Evolutionary conservation across 306 rosid species (phyloP), one percentile per base, ranked within the genome.

Genomic region (Ceratonia siliqua): DNA sequence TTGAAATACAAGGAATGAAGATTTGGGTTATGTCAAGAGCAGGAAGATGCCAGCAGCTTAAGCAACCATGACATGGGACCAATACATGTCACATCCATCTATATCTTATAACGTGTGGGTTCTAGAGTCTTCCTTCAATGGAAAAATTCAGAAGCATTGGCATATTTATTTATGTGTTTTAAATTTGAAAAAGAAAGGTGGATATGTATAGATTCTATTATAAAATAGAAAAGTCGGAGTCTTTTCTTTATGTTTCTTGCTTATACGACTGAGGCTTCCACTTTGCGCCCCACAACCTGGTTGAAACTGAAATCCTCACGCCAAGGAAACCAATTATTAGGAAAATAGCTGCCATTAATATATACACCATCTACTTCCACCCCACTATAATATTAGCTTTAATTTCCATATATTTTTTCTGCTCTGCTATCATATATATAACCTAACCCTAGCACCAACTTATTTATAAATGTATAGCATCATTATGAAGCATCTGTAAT

Each of bases 41-140:
- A 53, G 48, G 15, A 55, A 54, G 64, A 54, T 54, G 64, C 75
- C 53, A 53, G n/a, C 14, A 70, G 12, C 38, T 54, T 54, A 70
- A 70, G 75, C 75, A 54, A 70, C 15, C 75, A 36, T 70, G 75
- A 70, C 65, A 70, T 36, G 75, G 28, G 24, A 70, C 63, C 75
- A 52, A 70, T 53, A 70, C 27, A 22, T 35, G 64, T 55, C 75
- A 54, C 75, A 39, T 24, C n/a, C 10, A 22, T 5, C 1, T 20
- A 21, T 54, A 48, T 17, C 9, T 41, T n/a, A n/a, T n/a, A n/a
- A 50, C 1, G 3, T 50, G 11, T 7, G n/a, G 62, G 18, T 56
- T 70, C 65, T 43, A 11, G 13, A 17, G 75, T 4, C 41, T 59
- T 38, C 18, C 49, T 62, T 21, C 3, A 7, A 54, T 8, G n/a